Evolutionary conservation across 75 land plant species (phyloP).

Genomic region (Ceratopteris richardii): DNA sequence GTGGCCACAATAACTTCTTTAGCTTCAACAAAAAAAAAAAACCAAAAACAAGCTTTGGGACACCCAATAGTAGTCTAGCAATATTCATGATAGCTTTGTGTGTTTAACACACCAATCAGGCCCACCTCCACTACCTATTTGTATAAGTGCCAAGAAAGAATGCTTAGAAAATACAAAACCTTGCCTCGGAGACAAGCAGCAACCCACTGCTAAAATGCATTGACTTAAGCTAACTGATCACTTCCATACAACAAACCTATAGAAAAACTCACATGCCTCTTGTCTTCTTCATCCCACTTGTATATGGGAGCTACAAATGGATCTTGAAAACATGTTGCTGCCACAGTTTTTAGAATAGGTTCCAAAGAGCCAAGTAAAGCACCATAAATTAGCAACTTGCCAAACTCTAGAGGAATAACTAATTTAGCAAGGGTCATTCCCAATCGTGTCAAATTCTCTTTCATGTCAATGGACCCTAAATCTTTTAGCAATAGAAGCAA

Average conservation of each 20-base stretch:
- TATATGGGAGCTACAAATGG: slow-evolving; percentile 21
- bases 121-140: no score
- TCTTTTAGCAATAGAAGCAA: slow-evolving; percentile 19
- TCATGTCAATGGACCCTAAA: slow-evolving; percentile 19
- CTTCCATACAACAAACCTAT: slow-evolving; percentile 16
- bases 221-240: slow-evolving; percentile 20
- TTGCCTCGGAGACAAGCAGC: slow-evolving; percentile 7
- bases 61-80: no score
- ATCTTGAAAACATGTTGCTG: slow-evolving; percentile 21
- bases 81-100: no score
- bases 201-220: slow-evolving; percentile 22
- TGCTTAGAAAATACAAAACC: slow-evolving; percentile 18
- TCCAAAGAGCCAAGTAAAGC: slow-evolving; percentile 22
- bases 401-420: slow-evolving; percentile 19
- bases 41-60: no score
- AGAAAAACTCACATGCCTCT: slow-evolving; percentile 14
- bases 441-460: slow-evolving; percentile 14
- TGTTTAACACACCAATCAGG: no score
- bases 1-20: no score
- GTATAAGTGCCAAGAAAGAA: slow-evolving; percentile 10
- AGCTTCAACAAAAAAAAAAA: no score
- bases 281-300: slow-evolving; percentile 14
- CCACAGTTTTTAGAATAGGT: slow-evolving; percentile 18
- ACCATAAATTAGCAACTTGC: slow-evolving; percentile 25
- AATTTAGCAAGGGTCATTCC: slow-evolving; percentile 17